Percentiles rank a stretch among this genome's conserved stretches.
Conservation (phyloP, 2,329 filamentous ascomycete species). For the Macrophomina pseudophaseolina region DNA sequence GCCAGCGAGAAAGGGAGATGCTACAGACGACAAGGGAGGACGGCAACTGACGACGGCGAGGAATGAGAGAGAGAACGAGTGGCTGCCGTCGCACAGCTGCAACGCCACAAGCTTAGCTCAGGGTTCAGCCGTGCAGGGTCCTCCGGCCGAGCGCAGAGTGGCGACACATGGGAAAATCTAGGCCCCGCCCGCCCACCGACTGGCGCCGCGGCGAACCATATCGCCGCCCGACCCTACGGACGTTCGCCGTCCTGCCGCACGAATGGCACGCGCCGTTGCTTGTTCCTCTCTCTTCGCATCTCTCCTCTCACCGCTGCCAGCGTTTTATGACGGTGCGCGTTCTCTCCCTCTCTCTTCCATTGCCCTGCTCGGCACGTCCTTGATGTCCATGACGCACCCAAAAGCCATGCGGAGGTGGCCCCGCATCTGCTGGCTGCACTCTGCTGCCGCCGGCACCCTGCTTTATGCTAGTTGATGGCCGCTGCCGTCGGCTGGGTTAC, state of each 20-base stretch:
- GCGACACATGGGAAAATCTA: slow-evolving; percentile 8
- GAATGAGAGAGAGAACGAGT: neutral
- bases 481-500: slow-evolving; percentile 4
- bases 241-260: neutral
- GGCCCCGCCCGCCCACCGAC: slow-evolving; percentile 11
- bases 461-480: neutral
- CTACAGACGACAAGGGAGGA: too few relatives aligned
- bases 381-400: too few relatives aligned
- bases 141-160: slow-evolving; percentile 7
- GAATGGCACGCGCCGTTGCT: too few relatives aligned
- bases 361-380: neutral
- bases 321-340: too few relatives aligned
- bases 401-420: neutral
- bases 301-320: neutral
- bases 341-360: neutral
- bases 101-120: slow-evolving; percentile 10
- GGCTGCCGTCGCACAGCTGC: neutral
- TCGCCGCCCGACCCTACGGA: neutral
- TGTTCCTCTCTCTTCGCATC: too few relatives aligned
- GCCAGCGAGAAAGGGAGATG: too few relatives aligned
- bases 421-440: neutral
- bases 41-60: neutral
- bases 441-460: neutral
- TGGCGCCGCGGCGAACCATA: neutral
- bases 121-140: slow-evolving; percentile 23